Evolutionary conservation across 805 yeast genomes (phyloP).

Genomic region (Starmerella stellata): DNA sequence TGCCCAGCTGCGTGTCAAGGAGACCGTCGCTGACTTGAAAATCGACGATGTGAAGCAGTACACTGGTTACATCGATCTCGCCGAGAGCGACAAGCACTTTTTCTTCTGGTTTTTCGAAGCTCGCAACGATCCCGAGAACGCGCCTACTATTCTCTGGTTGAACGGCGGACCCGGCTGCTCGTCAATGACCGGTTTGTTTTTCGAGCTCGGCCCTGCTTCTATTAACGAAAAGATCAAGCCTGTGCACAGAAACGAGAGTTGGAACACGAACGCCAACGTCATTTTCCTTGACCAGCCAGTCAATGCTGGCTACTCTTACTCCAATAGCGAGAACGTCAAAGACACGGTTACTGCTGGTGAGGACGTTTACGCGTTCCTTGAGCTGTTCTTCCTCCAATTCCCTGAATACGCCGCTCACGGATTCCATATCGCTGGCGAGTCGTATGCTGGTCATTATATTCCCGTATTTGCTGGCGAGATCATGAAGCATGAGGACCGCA

Average conservation of each 20-base stretch:
- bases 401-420: slow-evolving; percentile 31
- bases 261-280: slow-evolving; percentile 74
- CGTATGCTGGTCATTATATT: slow-evolving; percentile 79
- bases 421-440: slow-evolving; percentile 81
- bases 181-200: slow-evolving; percentile 68
- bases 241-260: slow-evolving; percentile 52
- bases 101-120: slow-evolving; percentile 76
- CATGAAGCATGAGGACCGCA: slow-evolving; percentile 41
- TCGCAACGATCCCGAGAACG: slow-evolving; percentile 69
- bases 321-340: slow-evolving; percentile 36
- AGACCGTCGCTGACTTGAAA: slow-evolving; percentile 46
- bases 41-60: slow-evolving; percentile 68
- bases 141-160: slow-evolving; percentile 73
- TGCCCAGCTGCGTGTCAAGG: slow-evolving; percentile 39
- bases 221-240: slow-evolving; percentile 45
- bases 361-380: slow-evolving; percentile 64
- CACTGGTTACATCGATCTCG: slow-evolving; percentile 71
- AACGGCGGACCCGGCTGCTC: slow-evolving; percentile 96
- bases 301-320: slow-evolving; percentile 62
- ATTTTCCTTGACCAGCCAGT: slow-evolving; percentile 82
- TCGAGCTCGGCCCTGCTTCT: slow-evolving; percentile 70
- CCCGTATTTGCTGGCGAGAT: slow-evolving; percentile 81
- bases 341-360: slow-evolving; percentile 67
- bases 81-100: slow-evolving; percentile 68
- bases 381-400: slow-evolving; percentile 62